Base-by-base conservation (phyloP, 2,329 filamentous ascomycete genomes). In the Blastomyces percursus region DNA sequence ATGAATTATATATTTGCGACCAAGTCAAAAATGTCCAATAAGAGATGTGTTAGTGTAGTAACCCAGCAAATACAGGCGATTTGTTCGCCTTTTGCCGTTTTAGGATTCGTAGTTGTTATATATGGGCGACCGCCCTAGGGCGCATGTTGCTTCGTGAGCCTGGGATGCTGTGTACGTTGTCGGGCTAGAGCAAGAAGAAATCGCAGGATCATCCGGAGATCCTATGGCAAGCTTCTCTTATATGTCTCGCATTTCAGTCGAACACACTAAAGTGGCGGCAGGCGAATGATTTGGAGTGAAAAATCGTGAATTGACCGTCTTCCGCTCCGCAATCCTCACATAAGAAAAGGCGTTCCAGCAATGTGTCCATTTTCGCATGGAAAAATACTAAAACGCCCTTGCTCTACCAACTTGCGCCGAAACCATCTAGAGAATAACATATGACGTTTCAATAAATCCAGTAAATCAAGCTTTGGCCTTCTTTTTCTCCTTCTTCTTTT, bases 401-500 rank as follows among this genome's bases (percentile, higher is more conserved):
- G 52, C 2, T 56, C 32, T 21, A 19, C 52, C 35, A 21, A 9
- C 27, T 56, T 14, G 11, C 12, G 14, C 11, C n/a, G 12, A n/a
- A 5, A 19, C 27, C 32, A 1, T 40, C 19, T 11, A 56, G 32
- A 40, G 16, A 40, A 40, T 12, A 44, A 40, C 24, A 14, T 24
- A 21, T 51, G 11, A 40, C 24, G 44, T 32, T 12, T 16, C 27
- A 16, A 19, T 1, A 24, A 30, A 38, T 35, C 6, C n/a, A 52
- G 62, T 42, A 16, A 55, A 27, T 72, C 64, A 76, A 50, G 73
- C 74, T 67, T 80, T 80, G 57, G 71, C 73, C 71, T 78, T 79
- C 74, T 80, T 81, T 71, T 80, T 80, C 62, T 79, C 74, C 67
- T 81, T 79, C 70, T 81, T 79, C 65, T 75, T 77, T 70, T 76